Evolutionary conservation across 805 yeast genomes (phyloP), one percentile per base, ranked within the genome.

Genomic region (Hanseniaspora guilliermondii): DNA sequence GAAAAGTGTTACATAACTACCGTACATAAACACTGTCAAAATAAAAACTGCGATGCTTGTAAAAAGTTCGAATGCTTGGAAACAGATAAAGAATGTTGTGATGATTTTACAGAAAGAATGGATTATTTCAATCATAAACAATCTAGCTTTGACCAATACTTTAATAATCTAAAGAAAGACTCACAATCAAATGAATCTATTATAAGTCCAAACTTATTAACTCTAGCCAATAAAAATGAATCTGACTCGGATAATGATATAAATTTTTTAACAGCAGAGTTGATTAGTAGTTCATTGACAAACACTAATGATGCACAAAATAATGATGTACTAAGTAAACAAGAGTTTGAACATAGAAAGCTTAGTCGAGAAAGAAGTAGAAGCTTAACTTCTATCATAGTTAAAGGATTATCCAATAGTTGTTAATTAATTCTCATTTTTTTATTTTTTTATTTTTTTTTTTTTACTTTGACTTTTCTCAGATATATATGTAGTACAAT

Each of bases 71-170:
- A 32, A 16, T 9, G 3, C 14, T 38, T 21, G 16, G 36, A 16
- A 9, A 30, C 9, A 5, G 52, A 40, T 5, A 30, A 22, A 24
- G 49, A 44, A 3, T 36, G 30, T 14, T 22, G 44, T 24, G 47
- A 32, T 21, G 57, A 38, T 6, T 45, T 44, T 48, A 46, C 45
- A 7, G 57, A 55, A n/a, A 41, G 47, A 32, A 46, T 47, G 39
- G 57, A 48, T 2, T 48, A 54, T 22, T 42, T 41, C 21, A 40
- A 54, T 22, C 42, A 44, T 11, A 42, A n/a, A 24, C 44, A 37
- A 27, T 24, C 54, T 2, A 44, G 44, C 27, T 50, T 50, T 50
- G 54, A 50, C 35, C 38, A 35, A 8, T 50, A 42, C 32, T 6
- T 44, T 2, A 27, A 16, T 4, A 35, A 27, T 37, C n/a, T 16